Evolutionary conservation across 768 basidiomycete species (phyloP).

Genomic region (Lepiota brunneoincarnata): DNA sequence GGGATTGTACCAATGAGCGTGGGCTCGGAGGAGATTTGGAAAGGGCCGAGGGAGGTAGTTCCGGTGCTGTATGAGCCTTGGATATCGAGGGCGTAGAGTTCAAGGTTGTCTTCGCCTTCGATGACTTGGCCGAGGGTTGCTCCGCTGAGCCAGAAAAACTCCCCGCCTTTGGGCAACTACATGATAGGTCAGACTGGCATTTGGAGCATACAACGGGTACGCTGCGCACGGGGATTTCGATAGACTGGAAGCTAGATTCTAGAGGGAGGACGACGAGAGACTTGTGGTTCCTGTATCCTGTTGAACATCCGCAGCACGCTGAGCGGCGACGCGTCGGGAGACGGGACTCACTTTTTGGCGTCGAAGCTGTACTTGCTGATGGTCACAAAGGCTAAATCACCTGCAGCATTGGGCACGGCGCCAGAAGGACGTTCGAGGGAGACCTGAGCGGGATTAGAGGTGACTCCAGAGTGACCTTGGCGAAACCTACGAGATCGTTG

Average conservation of each 20-base stretch:
- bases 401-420: slow-evolving; percentile 64
- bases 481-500: slow-evolving; percentile 47
- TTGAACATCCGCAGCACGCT: not conserved
- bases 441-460: slow-evolving; percentile 28
- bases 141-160: slow-evolving; percentile 75
- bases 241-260: slow-evolving; percentile 43
- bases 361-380: slow-evolving; percentile 69
- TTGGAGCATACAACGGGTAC: not conserved
- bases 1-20: slow-evolving; percentile 64
- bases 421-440: slow-evolving; percentile 63
- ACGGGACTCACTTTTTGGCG: slow-evolving; percentile 61
- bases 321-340: not conserved
- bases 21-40: slow-evolving; percentile 37
- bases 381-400: slow-evolving; percentile 66
- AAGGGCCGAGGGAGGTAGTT: slow-evolving; percentile 18
- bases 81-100: slow-evolving; percentile 61
- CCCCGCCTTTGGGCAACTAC: slow-evolving; percentile 63
- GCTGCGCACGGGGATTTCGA: slow-evolving; percentile 48
- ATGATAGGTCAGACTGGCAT: not conserved
- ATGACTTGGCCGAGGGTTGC: slow-evolving; percentile 72
- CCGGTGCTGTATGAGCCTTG: slow-evolving; percentile 32
- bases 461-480: not conserved
- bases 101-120: slow-evolving; percentile 48
- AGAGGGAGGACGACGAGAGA: slow-evolving; percentile 62
- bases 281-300: slow-evolving; percentile 58